Conservation (phyloP, 768 basidiomycete genomes). For the Tephrocybe sp. region DNA sequence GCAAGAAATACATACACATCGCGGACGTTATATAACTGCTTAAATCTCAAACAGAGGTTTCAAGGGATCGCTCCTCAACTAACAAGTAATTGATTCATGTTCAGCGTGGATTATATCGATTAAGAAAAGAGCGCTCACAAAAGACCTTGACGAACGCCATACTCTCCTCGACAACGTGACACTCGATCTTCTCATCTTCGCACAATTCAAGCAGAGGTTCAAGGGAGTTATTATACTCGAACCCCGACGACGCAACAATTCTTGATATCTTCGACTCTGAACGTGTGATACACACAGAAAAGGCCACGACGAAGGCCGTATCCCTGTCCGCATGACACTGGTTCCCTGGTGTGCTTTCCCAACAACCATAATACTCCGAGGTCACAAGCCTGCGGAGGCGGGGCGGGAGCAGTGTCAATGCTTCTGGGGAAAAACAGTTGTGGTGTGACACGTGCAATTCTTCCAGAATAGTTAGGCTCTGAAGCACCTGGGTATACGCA, state of each 20-base stretch:
- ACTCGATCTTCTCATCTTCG: constrained; percentile 8
- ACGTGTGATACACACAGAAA: not conserved
- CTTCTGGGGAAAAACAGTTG: constrained; percentile 19
- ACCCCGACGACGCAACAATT: constrained; percentile 8
- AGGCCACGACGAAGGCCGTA: constrained; percentile 6
- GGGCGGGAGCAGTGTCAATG: constrained; percentile 24
- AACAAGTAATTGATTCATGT: not conserved
- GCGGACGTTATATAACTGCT: no score
- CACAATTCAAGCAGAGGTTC: constrained; percentile 7
- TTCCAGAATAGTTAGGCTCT: constrained; percentile 21
- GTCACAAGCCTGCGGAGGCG: constrained; percentile 16
- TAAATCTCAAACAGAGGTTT: no score
- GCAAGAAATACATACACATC: no score
- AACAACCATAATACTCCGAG: constrained; percentile 24
- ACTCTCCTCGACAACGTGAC: constrained; percentile 3
- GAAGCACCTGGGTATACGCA: constrained; percentile 22
- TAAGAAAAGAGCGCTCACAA: constrained; percentile 11
- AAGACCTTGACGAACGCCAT: constrained; percentile 14
- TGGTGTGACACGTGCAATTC: constrained; percentile 28
- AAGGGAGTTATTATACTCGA: constrained; percentile 1
- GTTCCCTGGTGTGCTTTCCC: constrained; percentile 7
- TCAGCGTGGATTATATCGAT: not conserved
- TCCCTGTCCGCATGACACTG: not conserved
- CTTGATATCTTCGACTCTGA: constrained; percentile 3
- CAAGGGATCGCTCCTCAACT: no score